Conservation (phyloP, 495 filamentous ascomycete genomes). For the Penicillium mononematosum region DNA sequence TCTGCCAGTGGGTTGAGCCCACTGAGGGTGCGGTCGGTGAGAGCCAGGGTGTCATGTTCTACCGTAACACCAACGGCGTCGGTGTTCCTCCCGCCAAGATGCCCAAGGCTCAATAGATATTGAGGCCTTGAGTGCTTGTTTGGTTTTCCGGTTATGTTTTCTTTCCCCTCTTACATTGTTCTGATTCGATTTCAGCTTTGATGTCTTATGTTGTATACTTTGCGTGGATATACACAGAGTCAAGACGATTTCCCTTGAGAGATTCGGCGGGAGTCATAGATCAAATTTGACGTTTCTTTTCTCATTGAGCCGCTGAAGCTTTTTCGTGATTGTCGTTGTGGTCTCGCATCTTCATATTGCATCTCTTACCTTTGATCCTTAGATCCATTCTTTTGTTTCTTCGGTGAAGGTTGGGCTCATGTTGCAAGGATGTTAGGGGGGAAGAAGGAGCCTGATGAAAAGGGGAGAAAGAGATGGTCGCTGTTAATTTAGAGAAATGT, state of each 20-base stretch:
- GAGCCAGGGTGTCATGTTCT: constrained; percentile 55
- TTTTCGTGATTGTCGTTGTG: neutral
- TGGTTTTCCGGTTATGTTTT: neutral
- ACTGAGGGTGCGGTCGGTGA: constrained; percentile 61
- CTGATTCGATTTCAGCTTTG: neutral
- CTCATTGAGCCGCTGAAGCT: neutral
- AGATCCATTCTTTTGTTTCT: neutral
- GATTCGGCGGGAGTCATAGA: neutral
- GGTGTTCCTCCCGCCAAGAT: constrained; percentile 61
- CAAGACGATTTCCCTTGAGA: neutral
- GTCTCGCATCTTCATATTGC: neutral
- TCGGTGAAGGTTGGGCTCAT: neutral
- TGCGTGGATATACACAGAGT: neutral
- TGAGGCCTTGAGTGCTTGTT: constrained; percentile 3
- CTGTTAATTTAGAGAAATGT: constrained; percentile 2
- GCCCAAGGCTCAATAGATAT: constrained; percentile 28
- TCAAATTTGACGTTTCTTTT: neutral
- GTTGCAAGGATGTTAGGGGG: neutral
- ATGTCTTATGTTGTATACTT: neutral
- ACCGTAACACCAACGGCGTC: constrained; percentile 67
- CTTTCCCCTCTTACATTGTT: constrained; percentile 1
- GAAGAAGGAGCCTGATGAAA: neutral
- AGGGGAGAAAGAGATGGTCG: constrained; percentile 3
- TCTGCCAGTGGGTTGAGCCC: constrained; percentile 60
- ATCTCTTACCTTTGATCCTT: neutral